Conservation (phyloP, 371 early-diverging fungal species). For the Rhizopus arrhizus region DNA sequence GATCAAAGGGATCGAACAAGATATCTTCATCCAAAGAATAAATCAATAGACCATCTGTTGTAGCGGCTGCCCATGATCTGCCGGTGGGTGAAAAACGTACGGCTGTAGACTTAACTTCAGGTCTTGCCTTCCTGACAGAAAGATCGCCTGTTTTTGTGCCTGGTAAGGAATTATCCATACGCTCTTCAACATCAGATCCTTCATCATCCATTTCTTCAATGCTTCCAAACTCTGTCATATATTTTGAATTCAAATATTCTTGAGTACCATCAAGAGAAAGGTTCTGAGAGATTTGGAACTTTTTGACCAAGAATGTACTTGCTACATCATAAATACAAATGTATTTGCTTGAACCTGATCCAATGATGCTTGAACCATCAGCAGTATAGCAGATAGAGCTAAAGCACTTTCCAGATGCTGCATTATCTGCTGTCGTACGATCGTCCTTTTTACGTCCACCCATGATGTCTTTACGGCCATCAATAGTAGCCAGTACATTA, state of each 20-base stretch:
- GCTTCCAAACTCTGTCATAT: slow-evolving; percentile 93
- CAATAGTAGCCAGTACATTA: slow-evolving; percentile 74
- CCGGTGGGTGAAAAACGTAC: slow-evolving; percentile 94
- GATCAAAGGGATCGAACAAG: slow-evolving; percentile 96
- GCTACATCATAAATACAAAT: slow-evolving; percentile 93
- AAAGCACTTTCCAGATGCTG: slow-evolving; percentile 85
- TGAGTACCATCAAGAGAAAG: slow-evolving; percentile 91
- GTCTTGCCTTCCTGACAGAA: slow-evolving; percentile 72
- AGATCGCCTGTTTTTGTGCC: slow-evolving; percentile 88
- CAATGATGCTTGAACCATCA: slow-evolving; percentile 89
- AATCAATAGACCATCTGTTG: slow-evolving; percentile 94
- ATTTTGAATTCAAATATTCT: slow-evolving; percentile 83
- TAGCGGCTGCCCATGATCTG: slow-evolving; percentile 92
- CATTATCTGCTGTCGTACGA: slow-evolving; percentile 81
- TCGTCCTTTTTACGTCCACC: slow-evolving; percentile 84
- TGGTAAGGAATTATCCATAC: slow-evolving; percentile 79
- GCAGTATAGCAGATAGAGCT: slow-evolving; percentile 92
- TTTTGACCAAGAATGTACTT: slow-evolving; percentile 76
- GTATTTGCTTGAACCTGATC: slow-evolving; percentile 92
- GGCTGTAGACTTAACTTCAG: slow-evolving; percentile 79
- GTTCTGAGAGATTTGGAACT: slow-evolving; percentile 91
- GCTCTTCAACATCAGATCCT: slow-evolving; percentile 82
- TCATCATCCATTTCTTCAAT: slow-evolving; percentile 79
- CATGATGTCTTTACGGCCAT: slow-evolving; percentile 91
- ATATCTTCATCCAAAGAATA: slow-evolving; percentile 91